Conservation (phyloP, 306 rosid species). For the Bauhinia variegata region DNA sequence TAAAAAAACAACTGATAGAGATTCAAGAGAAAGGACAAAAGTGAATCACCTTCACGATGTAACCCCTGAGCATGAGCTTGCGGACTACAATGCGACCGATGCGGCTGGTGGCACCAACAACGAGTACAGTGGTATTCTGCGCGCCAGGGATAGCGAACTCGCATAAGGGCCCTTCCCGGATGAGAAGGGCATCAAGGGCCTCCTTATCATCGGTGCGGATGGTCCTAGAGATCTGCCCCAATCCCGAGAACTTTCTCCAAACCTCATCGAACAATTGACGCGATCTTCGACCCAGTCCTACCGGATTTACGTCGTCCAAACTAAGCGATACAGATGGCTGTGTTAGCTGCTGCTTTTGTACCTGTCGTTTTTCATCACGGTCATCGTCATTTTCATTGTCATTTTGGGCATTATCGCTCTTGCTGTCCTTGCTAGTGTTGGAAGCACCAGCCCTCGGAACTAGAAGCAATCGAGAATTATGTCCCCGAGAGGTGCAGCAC, state of each 20-base stretch:
- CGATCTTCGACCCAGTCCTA: constrained; percentile 82
- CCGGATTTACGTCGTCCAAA: constrained; percentile 91
- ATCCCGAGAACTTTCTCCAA: constrained; percentile 92
- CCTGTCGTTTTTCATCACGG: neutral
- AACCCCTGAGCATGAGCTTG: constrained; percentile 94
- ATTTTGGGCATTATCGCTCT: constrained; percentile 27
- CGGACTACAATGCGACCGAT: constrained; percentile 90
- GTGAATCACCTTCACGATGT: constrained; percentile 67
- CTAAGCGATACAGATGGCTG: constrained; percentile 53
- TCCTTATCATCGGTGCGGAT: constrained; percentile 69
- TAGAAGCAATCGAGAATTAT: neutral
- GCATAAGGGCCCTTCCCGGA: constrained; percentile 90
- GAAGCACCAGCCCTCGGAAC: constrained; percentile 37
- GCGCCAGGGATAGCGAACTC: constrained; percentile 94
- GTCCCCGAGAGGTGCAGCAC: neutral
- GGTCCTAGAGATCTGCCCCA: constrained; percentile 92
- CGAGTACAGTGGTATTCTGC: constrained; percentile 84
- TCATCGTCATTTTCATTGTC: constrained; percentile 4
- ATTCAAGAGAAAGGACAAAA: neutral
- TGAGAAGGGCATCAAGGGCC: constrained; percentile 74
- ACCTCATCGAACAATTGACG: constrained; percentile 87
- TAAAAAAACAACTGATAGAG: neutral
- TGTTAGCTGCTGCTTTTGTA: constrained; percentile 36
- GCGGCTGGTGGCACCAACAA: constrained; percentile 90
- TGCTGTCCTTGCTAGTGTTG: constrained; percentile 34